Conservation (phyloP, 2,329 filamentous ascomycete genomes). For the Alternaria consortialis region DNA sequence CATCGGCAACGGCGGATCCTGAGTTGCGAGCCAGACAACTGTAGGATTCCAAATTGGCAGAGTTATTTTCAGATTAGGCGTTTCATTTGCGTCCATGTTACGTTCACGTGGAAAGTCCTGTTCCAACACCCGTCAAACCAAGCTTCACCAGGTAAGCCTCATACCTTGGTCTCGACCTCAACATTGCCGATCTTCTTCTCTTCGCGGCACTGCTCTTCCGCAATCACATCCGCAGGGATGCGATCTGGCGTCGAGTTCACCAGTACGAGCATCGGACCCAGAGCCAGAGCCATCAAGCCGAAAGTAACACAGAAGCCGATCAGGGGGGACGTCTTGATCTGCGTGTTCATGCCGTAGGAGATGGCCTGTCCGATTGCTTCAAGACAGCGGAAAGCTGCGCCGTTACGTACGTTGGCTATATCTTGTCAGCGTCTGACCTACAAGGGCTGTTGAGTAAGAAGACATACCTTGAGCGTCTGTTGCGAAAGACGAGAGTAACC, state of each 20-base stretch:
- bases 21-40: too few relatives aligned
- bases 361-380: conserved; percentile 42
- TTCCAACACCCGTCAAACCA: not conserved
- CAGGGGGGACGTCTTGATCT: conserved; percentile 38
- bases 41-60: too few relatives aligned
- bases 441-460: not conserved
- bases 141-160: not conserved
- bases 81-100: not conserved
- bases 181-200: conserved; percentile 27
- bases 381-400: conserved; percentile 39
- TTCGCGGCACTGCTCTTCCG: conserved; percentile 31
- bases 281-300: conserved; percentile 41
- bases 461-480: conserved; percentile 36
- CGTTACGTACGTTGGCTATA: conserved; percentile 36
- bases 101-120: not conserved
- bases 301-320: conserved; percentile 47
- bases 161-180: conserved; percentile 25
- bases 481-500: conserved; percentile 42
- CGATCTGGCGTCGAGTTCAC: conserved; percentile 45
- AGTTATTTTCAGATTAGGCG: too few relatives aligned
- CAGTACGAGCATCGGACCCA: conserved; percentile 44
- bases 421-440: conserved; percentile 8
- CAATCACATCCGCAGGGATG: conserved; percentile 43
- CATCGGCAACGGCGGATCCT: too few relatives aligned
- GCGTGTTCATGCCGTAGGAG: conserved; percentile 43